Conservation (phyloP, 345 rosid species). For the Linum lewisii region DNA sequence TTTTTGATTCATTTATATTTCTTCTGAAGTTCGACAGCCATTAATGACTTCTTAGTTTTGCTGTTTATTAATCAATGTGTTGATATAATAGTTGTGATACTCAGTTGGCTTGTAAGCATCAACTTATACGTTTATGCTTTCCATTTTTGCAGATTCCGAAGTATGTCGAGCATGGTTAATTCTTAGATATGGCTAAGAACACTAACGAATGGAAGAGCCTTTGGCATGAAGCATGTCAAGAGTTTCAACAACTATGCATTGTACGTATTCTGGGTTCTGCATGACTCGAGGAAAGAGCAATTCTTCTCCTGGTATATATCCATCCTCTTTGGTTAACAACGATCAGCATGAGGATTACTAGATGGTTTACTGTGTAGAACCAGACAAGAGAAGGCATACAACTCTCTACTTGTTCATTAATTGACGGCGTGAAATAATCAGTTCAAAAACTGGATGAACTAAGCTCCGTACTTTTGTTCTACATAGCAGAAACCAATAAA, state of each 20-base stretch:
- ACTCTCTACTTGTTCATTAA: slow-evolving; percentile 19
- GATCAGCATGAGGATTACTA: slow-evolving; percentile 3
- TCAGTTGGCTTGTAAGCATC: not conserved
- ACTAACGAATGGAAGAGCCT: slow-evolving; percentile 5
- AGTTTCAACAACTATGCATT: slow-evolving; percentile 2
- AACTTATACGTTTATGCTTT: not conserved
- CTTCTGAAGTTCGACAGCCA: slow-evolving; percentile 1
- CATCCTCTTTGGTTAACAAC: slow-evolving; percentile 6
- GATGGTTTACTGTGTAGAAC: slow-evolving; percentile 1
- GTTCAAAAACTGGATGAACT: slow-evolving; percentile 10
- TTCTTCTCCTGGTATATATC: slow-evolving; percentile 10
- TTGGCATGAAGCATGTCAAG: slow-evolving; percentile 3
- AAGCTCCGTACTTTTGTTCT: slow-evolving; percentile 4
- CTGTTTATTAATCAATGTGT: not conserved
- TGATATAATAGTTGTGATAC: not conserved
- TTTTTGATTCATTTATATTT: no score
- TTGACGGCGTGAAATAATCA: slow-evolving; percentile 13
- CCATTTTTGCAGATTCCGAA: slow-evolving; percentile 24
- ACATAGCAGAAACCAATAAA: slow-evolving; percentile 10
- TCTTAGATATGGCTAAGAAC: slow-evolving; percentile 13
- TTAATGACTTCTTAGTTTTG: not conserved
- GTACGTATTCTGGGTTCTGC: slow-evolving; percentile 4
- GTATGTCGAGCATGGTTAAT: slow-evolving; percentile 11
- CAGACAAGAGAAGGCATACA: slow-evolving; percentile 11
- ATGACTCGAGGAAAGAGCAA: slow-evolving; percentile 13